Evolutionary conservation across 306 rosid species (phyloP).

Genomic region (Calophaca sinica): DNA sequence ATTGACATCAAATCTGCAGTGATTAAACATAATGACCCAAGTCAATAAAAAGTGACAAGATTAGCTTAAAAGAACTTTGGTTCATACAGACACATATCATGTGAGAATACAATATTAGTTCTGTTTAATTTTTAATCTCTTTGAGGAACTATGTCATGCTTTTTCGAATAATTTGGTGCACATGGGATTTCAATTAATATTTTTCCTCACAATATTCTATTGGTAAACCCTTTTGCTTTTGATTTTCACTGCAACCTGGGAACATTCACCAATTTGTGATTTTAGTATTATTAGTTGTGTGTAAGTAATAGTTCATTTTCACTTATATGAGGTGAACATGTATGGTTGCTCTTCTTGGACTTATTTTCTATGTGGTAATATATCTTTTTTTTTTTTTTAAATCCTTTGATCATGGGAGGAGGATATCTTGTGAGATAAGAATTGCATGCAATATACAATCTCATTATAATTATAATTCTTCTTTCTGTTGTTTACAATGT

Average conservation of each 20-base stretch:
- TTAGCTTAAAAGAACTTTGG: constrained; percentile 28
- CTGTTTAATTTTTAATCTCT: constrained; percentile 34
- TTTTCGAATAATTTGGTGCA: constrained; percentile 24
- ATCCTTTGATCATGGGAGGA: constrained; percentile 16
- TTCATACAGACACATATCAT: too few relatives aligned
- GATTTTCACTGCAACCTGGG: neutral
- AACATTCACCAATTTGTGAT: constrained; percentile 20
- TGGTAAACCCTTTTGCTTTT: constrained; percentile 2
- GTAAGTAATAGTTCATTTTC: constrained; percentile 9
- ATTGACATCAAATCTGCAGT: neutral
- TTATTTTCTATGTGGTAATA: constrained; percentile 18
- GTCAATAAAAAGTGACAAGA: constrained; percentile 15
- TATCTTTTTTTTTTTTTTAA: neutral
- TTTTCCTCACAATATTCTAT: neutral
- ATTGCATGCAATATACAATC: neutral
- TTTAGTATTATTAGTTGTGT: neutral
- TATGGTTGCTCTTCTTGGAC: constrained; percentile 9
- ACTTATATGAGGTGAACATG: constrained; percentile 12
- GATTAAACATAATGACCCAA: neutral
- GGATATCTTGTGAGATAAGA: constrained; percentile 14
- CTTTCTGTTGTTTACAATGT: constrained; percentile 25
- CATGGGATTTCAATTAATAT: constrained; percentile 7
- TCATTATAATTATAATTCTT: constrained; percentile 9
- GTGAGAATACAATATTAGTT: constrained; percentile 18
- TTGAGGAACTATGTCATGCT: constrained; percentile 4